Conservation (phyloP, 2,329 filamentous ascomycete genomes). For the Bretziella fagacearum region DNA sequence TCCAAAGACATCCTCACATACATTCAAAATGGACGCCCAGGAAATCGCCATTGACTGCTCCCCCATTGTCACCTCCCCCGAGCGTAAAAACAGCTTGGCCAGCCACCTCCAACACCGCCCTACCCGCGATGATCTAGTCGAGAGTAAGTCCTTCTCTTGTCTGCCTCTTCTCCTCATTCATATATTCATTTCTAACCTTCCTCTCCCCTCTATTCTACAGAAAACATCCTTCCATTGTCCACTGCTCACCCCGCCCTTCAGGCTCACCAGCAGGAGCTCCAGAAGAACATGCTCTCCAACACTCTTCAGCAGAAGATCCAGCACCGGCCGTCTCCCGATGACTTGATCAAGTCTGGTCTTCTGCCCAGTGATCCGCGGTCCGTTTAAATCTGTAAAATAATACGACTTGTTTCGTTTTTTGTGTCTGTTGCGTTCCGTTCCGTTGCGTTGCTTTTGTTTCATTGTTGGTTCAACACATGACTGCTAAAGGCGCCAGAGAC, state of each 20-base stretch:
- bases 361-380: constrained; percentile 48
- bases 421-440: background rate
- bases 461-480: background rate
- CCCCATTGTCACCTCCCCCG: constrained; percentile 36
- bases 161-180: background rate
- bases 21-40: constrained; percentile 8
- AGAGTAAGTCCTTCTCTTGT: constrained; percentile 22
- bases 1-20: background rate
- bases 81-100: constrained; percentile 53
- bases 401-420: background rate
- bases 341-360: constrained; percentile 64
- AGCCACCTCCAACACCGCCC: constrained; percentile 57
- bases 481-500: background rate
- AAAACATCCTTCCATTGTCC: constrained; percentile 72
- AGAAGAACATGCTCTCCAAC: constrained; percentile 76
- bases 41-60: constrained; percentile 33
- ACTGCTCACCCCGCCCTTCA: constrained; percentile 62
- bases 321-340: constrained; percentile 57
- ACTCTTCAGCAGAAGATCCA: constrained; percentile 75
- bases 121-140: constrained; percentile 58
- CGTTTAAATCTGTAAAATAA: background rate
- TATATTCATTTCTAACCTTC: background rate
- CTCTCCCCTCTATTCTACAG: constrained; percentile 26
- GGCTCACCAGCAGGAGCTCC: constrained; percentile 67
- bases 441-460: constrained; percentile 1